Percentiles rank a stretch among this genome's conserved stretches.
Evolutionary conservation across 768 basidiomycete genomes (phyloP).

Genomic region (Podaxis rugospora): DNA sequence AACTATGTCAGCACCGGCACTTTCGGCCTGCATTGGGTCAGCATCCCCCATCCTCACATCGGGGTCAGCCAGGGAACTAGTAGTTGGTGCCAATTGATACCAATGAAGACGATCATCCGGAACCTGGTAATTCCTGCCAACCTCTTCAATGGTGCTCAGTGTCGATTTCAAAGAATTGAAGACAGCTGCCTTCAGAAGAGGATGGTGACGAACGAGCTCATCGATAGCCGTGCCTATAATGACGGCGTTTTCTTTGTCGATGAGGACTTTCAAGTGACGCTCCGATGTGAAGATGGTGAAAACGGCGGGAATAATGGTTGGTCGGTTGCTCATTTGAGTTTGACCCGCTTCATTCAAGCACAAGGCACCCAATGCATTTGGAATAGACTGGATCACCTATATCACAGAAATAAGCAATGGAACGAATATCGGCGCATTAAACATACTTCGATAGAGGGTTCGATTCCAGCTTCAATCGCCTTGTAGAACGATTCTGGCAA

Average conservation of each 20-base stretch:
- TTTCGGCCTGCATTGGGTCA: constrained; percentile 15
- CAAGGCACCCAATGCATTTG: constrained; percentile 93
- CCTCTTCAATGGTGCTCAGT: constrained; percentile 67
- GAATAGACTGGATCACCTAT: constrained; percentile 88
- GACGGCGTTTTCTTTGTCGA: constrained; percentile 91
- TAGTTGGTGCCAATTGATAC: constrained; percentile 51
- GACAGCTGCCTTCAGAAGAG: constrained; percentile 73
- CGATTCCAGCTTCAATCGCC: constrained; percentile 78
- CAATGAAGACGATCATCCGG: constrained; percentile 59
- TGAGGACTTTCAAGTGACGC: constrained; percentile 73
- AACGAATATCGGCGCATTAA: not conserved
- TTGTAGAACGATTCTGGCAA: constrained; percentile 88
- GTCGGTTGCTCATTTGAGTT: constrained; percentile 70
- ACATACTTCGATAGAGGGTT: constrained; percentile 81
- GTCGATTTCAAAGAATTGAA: constrained; percentile 74
- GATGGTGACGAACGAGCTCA: constrained; percentile 95
- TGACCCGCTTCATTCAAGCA: constrained; percentile 92
- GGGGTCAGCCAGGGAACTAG: constrained; percentile 19
- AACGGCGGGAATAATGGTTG: constrained; percentile 79
- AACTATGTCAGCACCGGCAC: constrained; percentile 14
- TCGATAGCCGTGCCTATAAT: constrained; percentile 88
- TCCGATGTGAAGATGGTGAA: constrained; percentile 86
- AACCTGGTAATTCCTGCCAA: constrained; percentile 57
- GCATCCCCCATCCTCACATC: constrained; percentile 51
- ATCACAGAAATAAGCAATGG: not conserved